Evolutionary conservation across 2,329 filamentous ascomycete species (phyloP).

Genomic region (Fonsecaea monophora): DNA sequence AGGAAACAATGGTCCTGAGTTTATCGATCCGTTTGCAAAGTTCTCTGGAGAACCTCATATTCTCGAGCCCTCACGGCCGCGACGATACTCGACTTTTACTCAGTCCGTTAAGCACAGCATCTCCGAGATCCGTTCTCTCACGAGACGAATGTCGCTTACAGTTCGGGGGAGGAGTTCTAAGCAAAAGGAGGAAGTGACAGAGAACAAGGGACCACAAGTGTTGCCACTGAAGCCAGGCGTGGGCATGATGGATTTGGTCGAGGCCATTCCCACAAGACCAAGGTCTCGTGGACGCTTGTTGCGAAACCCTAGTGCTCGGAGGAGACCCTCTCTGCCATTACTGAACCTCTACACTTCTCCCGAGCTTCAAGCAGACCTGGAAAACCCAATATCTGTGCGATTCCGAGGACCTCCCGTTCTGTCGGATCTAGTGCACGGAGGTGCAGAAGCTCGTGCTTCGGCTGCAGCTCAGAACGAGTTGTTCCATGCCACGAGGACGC

Average conservation of each 20-base stretch:
- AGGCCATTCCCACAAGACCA: conserved; percentile 33
- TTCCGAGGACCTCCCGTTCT: conserved; percentile 48
- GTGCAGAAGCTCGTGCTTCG: conserved; percentile 55
- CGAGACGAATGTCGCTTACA: conserved; percentile 39
- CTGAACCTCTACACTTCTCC: conserved; percentile 29
- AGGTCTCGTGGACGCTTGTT: conserved; percentile 30
- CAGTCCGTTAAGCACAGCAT: conserved; percentile 38
- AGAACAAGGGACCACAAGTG: conserved; percentile 26
- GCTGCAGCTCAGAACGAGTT: conserved; percentile 58
- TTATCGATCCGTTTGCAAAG: conserved; percentile 35
- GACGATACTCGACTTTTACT: conserved; percentile 36
- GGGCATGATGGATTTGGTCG: conserved; percentile 36
- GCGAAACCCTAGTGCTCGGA: conserved; percentile 25
- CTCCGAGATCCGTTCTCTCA: conserved; percentile 37
- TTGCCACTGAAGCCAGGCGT: conserved; percentile 21
- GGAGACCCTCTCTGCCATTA: conserved; percentile 39
- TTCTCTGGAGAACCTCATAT: conserved; percentile 16
- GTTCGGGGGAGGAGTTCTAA: conserved; percentile 32
- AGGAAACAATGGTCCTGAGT: conserved; percentile 22
- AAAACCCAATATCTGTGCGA: conserved; percentile 34
- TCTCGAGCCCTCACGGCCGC: conserved; percentile 26
- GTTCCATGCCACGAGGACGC: conserved; percentile 40
- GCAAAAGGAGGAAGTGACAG: conserved; percentile 33
- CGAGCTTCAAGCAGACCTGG: conserved; percentile 17
- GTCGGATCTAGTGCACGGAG: conserved; percentile 49